Evolutionary conservation across 805 yeast species (phyloP).

Genomic region (Lipomyces starkeyi): DNA sequence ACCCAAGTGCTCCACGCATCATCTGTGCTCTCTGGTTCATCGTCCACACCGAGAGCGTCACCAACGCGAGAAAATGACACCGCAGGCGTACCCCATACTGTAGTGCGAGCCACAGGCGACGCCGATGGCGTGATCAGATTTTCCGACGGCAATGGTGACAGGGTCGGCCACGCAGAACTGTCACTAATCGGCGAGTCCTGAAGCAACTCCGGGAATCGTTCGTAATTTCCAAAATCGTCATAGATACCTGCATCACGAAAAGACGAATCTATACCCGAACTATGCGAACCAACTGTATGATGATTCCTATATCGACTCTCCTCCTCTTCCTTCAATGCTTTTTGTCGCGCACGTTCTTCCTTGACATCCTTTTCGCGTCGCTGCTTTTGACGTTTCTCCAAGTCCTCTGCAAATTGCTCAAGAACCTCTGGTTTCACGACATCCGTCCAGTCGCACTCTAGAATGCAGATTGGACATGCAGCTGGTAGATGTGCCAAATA

Average conservation of each 20-base stretch:
- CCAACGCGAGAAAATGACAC: slow-evolving; percentile 26
- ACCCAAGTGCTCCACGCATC: slow-evolving; percentile 50
- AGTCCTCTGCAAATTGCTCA: slow-evolving; percentile 58
- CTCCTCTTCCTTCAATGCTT: slow-evolving; percentile 62
- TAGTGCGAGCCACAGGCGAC: slow-evolving; percentile 50
- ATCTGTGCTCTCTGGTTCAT: slow-evolving; percentile 45
- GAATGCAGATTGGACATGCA: slow-evolving; percentile 81
- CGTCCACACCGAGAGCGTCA: slow-evolving; percentile 47
- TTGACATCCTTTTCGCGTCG: slow-evolving; percentile 61
- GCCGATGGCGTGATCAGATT: slow-evolving; percentile 14
- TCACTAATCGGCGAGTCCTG: slow-evolving; percentile 18
- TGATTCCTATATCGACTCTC: slow-evolving; percentile 37
- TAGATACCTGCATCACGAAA: neutral
- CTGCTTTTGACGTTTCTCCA: slow-evolving; percentile 61
- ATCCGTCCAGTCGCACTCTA: slow-evolving; percentile 83
- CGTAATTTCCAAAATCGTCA: slow-evolving; percentile 10
- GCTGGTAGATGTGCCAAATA: slow-evolving; percentile 81
- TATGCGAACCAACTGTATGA: slow-evolving; percentile 7
- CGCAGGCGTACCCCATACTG: slow-evolving; percentile 80
- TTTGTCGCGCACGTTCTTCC: slow-evolving; percentile 65
- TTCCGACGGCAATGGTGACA: slow-evolving; percentile 30
- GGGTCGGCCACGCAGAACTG: slow-evolving; percentile 42
- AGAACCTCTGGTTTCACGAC: slow-evolving; percentile 53
- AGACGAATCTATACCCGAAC: slow-evolving; percentile 9
- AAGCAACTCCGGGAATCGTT: slow-evolving; percentile 19